Percentiles rank a stretch among this genome's conserved stretches.
Conservation (phyloP, 2,329 filamentous ascomycete species). For the Colletotrichum musicola region DNA sequence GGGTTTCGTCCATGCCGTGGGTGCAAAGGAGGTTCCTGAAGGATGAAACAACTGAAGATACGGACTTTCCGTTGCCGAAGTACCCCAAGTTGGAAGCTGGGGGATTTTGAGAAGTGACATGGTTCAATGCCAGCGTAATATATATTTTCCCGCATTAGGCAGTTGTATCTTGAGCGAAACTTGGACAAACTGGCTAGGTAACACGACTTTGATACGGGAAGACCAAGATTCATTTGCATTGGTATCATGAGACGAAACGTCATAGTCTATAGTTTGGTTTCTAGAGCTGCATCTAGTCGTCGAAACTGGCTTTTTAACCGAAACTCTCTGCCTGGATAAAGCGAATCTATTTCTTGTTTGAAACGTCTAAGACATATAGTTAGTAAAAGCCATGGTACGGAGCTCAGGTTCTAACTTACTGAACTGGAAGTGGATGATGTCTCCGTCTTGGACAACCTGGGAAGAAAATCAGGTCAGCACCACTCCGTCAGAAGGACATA, state of each 20-base stretch:
- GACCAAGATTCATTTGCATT: background rate
- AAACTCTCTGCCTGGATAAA: background rate
- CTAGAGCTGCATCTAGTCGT: background rate
- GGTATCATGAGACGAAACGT: constrained; percentile 1
- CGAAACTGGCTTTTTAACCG: background rate
- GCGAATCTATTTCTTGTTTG: constrained; percentile 19
- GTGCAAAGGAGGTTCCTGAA: constrained; percentile 9
- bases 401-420: constrained; percentile 47
- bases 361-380: constrained; percentile 1
- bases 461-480: constrained; percentile 39
- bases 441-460: constrained; percentile 54
- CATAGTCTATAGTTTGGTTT: background rate
- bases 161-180: background rate
- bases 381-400: background rate
- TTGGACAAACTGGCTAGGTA: background rate
- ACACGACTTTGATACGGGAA: background rate
- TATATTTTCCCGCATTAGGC: no score
- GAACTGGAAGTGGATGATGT: constrained; percentile 59
- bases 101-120: background rate
- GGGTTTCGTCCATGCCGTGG: constrained; percentile 25
- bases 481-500: background rate
- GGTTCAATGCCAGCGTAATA: no score
- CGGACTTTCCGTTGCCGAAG: constrained; percentile 17
- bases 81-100: background rate
- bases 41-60: constrained; percentile 1